Evolutionary conservation across 352 stramenopile species (phyloP).

Genomic region (Pythium sukuiense): DNA sequence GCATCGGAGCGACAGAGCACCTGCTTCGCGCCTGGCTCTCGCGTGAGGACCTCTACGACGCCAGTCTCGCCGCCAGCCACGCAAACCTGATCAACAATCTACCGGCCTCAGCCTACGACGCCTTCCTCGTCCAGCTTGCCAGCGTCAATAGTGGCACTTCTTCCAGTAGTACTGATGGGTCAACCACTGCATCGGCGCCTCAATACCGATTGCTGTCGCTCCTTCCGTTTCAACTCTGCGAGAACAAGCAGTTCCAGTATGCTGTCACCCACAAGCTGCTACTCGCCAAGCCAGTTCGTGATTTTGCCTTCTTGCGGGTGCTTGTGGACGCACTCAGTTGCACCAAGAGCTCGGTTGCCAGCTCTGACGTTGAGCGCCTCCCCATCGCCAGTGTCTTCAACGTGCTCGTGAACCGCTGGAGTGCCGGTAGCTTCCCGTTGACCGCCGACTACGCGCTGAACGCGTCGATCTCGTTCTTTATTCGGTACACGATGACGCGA

Average conservation of each 20-base stretch:
- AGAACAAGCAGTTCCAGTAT: slow-evolving; percentile 67
- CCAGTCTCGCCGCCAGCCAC: slow-evolving; percentile 20
- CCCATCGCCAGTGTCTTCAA: slow-evolving; percentile 56
- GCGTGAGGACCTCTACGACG: slow-evolving; percentile 25
- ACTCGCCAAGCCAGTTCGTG: slow-evolving; percentile 42
- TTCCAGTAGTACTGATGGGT: background rate
- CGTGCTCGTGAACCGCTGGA: slow-evolving; percentile 57
- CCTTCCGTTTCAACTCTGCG: slow-evolving; percentile 33
- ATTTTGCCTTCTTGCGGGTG: slow-evolving; percentile 52
- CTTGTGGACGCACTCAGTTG: slow-evolving; percentile 43
- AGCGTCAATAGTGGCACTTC: slow-evolving; percentile 10
- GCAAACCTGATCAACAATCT: slow-evolving; percentile 42
- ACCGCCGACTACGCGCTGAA: slow-evolving; percentile 58
- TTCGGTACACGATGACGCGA: slow-evolving; percentile 52
- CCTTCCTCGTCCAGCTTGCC: slow-evolving; percentile 48
- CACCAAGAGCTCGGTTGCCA: background rate
- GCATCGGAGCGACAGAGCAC: slow-evolving; percentile 47
- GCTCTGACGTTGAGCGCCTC: background rate
- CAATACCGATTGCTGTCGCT: slow-evolving; percentile 58
- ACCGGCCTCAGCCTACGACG: slow-evolving; percentile 48
- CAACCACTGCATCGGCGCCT: slow-evolving; percentile 18
- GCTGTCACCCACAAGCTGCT: slow-evolving; percentile 64
- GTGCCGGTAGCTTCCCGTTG: slow-evolving; percentile 48
- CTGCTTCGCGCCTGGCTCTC: slow-evolving; percentile 53
- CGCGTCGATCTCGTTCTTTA: slow-evolving; percentile 59